Evolutionary conservation across 1,284 basidiomycete species (phyloP), one percentile per base, ranked within the genome.

Genomic region (Agaricales sp.): DNA sequence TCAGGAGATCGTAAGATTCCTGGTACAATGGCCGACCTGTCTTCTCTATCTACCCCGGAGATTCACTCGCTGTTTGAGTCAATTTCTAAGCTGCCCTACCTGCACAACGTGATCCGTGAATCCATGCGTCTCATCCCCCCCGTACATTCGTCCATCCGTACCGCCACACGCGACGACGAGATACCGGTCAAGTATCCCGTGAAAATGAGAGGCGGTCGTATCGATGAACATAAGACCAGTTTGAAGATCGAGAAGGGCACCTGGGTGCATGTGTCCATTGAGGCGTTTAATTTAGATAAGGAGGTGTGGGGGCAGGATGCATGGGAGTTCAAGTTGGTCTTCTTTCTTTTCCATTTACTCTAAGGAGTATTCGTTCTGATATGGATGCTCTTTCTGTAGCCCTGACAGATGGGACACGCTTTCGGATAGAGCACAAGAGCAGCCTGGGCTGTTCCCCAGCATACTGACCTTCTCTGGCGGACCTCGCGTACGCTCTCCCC

Each of bases 51-150:
- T 0, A 63, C 73, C 12, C 81, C 84, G 25, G 81, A 83, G 54
- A 68, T 80, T 11, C 69, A 73, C 43, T 77, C 80, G 1, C 59
- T 86, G n/a, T 73, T 82, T 57, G 57, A 58, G 3, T 62, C 58
- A 14, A 64, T 92, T 50, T 74, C 86, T 8, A 70, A 73, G 25
- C 68, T 89, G n/a, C 77, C 81, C 1, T 85, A 76, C 53, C 71
- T 94, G 43, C 73, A 92, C 58, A 89, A 90, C 50, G 80, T 94
- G 21, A 67, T 77, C 18, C 75, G 80, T 45, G 90, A 92, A 64
- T 73, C 76, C 1, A 65, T 92, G 45, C 77, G 89, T 16, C 64
- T 91, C 26, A 75, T 86, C 21, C 83, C 89, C 2, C 87, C 88
- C 2, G 70, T 90, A n/a, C 84, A 89, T 60, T 87, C 84, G 2